Evolutionary conservation across 768 basidiomycete species (phyloP).

Genomic region (Hygrocybe punicea): DNA sequence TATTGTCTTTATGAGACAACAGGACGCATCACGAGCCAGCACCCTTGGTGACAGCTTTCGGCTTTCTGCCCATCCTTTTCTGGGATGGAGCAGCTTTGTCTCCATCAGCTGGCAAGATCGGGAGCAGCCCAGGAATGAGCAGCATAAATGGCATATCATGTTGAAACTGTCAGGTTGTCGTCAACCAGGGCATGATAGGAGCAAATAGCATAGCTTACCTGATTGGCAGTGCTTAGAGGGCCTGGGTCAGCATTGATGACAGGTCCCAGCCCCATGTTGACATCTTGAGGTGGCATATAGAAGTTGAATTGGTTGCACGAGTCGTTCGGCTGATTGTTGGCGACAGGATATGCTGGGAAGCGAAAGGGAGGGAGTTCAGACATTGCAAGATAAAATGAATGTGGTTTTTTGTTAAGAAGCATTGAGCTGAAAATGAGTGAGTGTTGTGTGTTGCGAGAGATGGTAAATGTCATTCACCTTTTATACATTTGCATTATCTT

Average conservation of each 20-base stretch:
- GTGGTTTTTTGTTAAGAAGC: not conserved
- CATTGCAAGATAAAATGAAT: not conserved
- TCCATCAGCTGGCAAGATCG: not conserved
- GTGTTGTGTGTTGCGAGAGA: not conserved
- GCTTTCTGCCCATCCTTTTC: not conserved
- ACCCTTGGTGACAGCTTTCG: not conserved
- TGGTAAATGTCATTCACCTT: not conserved
- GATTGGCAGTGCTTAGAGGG: not conserved
- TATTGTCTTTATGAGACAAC: not conserved
- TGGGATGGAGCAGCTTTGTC: not conserved
- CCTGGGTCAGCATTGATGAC: not conserved
- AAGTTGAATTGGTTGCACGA: not conserved
- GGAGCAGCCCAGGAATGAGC: not conserved
- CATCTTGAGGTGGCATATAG: not conserved
- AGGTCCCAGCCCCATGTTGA: not conserved
- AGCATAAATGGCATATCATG: too few relatives aligned
- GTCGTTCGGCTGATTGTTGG: not conserved
- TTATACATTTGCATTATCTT: not conserved
- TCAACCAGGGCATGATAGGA: too few relatives aligned
- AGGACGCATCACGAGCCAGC: not conserved
- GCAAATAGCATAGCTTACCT: not conserved
- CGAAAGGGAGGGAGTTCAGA: not conserved
- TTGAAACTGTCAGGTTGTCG: too few relatives aligned
- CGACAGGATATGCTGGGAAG: not conserved
- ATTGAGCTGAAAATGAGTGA: not conserved